These are phyloP conservation scores for Penicillium concentricum DNA, from an alignment of 2,329 filamentous ascomycete genomes.

Conservation along the genomic window DNA sequence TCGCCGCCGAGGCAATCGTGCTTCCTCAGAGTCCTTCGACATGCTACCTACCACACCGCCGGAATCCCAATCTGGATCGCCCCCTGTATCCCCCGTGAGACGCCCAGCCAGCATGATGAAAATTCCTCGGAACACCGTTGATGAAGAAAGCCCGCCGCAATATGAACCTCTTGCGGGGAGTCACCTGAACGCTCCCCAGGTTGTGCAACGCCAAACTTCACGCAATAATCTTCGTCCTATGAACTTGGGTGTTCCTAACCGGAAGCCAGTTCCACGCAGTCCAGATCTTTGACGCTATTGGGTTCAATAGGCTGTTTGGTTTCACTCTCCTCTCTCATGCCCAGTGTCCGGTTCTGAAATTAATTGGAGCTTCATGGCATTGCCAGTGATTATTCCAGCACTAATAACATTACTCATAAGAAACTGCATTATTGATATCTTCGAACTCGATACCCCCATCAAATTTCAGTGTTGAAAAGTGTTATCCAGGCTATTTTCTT, in stretches of 20 bases:
- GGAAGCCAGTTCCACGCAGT: constrained; percentile 40
- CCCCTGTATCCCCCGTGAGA: constrained; percentile 29
- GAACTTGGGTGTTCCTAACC: constrained; percentile 39
- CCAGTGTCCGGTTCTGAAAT: neutral
- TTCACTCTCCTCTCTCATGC: neutral
- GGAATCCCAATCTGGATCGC: constrained; percentile 36
- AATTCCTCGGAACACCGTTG: constrained; percentile 23
- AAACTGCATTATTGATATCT: neutral
- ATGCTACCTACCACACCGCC: constrained; percentile 40
- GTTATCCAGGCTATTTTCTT: neutral
- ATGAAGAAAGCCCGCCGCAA: constrained; percentile 33
- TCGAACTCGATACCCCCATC: constrained; percentile 3
- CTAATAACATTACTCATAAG: neutral
- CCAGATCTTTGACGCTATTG: neutral
- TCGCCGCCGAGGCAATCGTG: constrained; percentile 22
- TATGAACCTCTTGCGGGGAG: constrained; percentile 30
- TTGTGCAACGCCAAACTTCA: constrained; percentile 22
- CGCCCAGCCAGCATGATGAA: constrained; percentile 37
- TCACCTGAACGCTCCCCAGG: constrained; percentile 12
- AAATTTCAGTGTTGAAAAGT: neutral
- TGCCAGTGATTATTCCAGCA: neutral
- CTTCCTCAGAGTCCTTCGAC: constrained; percentile 41
- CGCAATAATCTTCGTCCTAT: constrained; percentile 28
- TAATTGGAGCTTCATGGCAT: neutral
- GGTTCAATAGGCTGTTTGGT: neutral